Base-by-base conservation (phyloP, 2,329 filamentous ascomycete genomes). In the Nemania sp. region DNA sequence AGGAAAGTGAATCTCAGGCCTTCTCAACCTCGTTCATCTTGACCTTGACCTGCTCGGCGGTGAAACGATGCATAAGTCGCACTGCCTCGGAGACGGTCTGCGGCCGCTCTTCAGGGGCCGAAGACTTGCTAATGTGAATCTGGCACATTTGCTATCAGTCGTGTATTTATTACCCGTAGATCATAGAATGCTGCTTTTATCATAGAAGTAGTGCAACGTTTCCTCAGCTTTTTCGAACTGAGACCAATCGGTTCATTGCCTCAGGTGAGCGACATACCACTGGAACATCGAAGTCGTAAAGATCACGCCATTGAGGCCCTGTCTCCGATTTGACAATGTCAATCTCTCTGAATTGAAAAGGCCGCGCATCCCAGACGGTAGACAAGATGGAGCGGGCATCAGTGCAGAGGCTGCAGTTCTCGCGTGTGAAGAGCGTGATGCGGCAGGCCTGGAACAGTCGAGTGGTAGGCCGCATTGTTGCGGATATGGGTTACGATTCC, bases 271-370 rank as follows among this genome's bases (percentile, higher is more conserved):
- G 15, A 70, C 79, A 65, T 75, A 92, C 89, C 66, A 92, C 89
- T 0, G 89, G 89, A 6, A 90, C 89, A 62, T 93, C 89, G 68
- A 91, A 90, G 53, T 91, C 89, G 67, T 93, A 93, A 1, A 91
- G 66, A 43, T 86, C 78, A 64, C 82, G 84, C 89, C 89, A 93
- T 3, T 49, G 56, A 20, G 76, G 73, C 57, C 83, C 80, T 14
- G 80, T 78, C 22, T 83, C 80, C 0, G 80, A 77, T 43, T 80
- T 79, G 72, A 89, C 83, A 43, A 92, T 83, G 66, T 91, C 80
- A 56, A 90, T 77, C 69, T 91, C 87, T 6, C 77, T 75, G 70
- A 84, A 91, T 15, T 78, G 78, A 70, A 92, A 90, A 0, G 85
- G 86, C 22, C 86, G 76, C 23, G 74, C 71, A 52, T 88, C 81